Conservation (phyloP, 164 flowering plant genomes). For the Amborella trichopoda region DNA sequence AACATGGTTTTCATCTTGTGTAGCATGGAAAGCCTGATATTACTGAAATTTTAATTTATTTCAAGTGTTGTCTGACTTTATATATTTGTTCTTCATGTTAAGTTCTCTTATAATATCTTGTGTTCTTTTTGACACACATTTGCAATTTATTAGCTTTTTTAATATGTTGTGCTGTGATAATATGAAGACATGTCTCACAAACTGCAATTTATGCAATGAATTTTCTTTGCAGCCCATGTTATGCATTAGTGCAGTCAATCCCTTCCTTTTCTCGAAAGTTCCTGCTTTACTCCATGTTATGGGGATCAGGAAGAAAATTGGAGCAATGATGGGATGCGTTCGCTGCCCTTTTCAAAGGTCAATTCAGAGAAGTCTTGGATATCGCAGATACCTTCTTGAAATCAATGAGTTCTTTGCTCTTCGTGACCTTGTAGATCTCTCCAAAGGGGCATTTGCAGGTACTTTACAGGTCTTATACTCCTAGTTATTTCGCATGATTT, state of each 20-base stretch:
- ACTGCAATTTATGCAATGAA: constrained; percentile 1
- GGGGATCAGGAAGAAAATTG: constrained; percentile 63
- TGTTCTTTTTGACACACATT: no score
- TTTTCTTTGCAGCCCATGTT: constrained; percentile 86
- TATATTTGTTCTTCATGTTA: no score
- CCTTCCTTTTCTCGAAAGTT: constrained; percentile 73
- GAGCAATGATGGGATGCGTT: constrained; percentile 66
- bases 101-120: no score
- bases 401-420: constrained; percentile 89
- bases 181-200: no score
- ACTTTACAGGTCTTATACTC: no score
- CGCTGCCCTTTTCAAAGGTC: constrained; percentile 83
- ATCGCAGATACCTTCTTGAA: constrained; percentile 86
- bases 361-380: constrained; percentile 60
- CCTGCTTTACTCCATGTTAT: constrained; percentile 69
- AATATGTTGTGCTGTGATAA: no score
- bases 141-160: no score
- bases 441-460: constrained; percentile 96
- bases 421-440: constrained; percentile 86
- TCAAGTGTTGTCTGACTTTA: no score
- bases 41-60: no score
- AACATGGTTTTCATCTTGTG: no score
- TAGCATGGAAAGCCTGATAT: no score
- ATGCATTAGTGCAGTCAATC: constrained; percentile 92
- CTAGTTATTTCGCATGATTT: no score